Evolutionary conservation across 352 stramenopile genomes (phyloP).

Genomic region (Globisporangium carolinianum): DNA sequence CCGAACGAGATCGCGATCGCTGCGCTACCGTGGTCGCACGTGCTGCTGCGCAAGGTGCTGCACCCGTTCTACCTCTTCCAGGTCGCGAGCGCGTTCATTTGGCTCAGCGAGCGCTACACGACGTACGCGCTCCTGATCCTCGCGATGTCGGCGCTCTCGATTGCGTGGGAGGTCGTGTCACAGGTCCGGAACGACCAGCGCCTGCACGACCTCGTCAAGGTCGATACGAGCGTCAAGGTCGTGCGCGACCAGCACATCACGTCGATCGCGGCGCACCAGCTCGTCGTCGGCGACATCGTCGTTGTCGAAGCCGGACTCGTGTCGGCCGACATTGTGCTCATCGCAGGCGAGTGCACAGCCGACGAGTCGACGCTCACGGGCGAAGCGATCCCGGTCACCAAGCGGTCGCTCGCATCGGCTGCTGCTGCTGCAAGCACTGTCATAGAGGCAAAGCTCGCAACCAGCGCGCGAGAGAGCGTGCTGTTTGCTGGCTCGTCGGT

Average conservation of each 20-base stretch:
- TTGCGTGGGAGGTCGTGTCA: constrained; percentile 61
- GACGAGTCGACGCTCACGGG: constrained; percentile 78
- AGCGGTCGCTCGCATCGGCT: constrained; percentile 21
- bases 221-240: constrained; percentile 51
- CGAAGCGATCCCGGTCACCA: constrained; percentile 75
- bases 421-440: constrained; percentile 2
- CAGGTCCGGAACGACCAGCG: constrained; percentile 57
- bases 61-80: constrained; percentile 84
- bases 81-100: constrained; percentile 54
- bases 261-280: constrained; percentile 29
- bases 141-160: constrained; percentile 53
- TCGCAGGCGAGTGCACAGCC: constrained; percentile 57
- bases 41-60: constrained; percentile 60
- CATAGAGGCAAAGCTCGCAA: constrained; percentile 35
- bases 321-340: constrained; percentile 50
- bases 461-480: constrained; percentile 36
- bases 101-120: constrained; percentile 59
- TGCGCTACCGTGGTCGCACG: constrained; percentile 30
- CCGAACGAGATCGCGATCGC: constrained; percentile 51
- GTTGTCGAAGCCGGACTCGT: constrained; percentile 57
- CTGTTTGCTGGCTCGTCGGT: constrained; percentile 57
- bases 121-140: constrained; percentile 65
- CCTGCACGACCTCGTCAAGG: constrained; percentile 48
- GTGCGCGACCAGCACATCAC: constrained; percentile 42
- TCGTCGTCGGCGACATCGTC: constrained; percentile 70